These are phyloP conservation scores for Parachlorella kessleri DNA, from an alignment of 139 green algal species.

Conservation along the genomic window DNA sequence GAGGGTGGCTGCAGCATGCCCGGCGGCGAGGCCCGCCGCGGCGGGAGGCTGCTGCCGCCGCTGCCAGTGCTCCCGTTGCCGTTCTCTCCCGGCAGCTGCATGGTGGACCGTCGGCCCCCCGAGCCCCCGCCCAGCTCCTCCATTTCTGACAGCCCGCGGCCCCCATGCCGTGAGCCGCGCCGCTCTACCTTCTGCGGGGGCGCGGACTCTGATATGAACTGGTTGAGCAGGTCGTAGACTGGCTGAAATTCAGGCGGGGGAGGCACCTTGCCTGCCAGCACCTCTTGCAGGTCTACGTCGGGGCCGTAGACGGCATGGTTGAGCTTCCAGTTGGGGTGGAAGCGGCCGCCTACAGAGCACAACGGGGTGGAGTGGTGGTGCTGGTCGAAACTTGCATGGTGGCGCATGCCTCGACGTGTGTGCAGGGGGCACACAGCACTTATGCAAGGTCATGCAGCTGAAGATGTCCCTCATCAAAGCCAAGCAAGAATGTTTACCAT, in stretches of 20 bases:
- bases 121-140: no score
- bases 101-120: no score
- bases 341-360: conserved; percentile 1
- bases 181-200: background rate
- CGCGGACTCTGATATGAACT: background rate
- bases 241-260: conserved; percentile 27
- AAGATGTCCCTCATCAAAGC: background rate
- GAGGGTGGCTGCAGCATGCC: no score
- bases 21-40: no score
- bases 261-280: conserved; percentile 5
- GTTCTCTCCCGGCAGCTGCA: no score
- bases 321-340: background rate
- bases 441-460: background rate
- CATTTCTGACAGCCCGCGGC: background rate
- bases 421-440: background rate
- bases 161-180: background rate
- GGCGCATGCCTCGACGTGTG: background rate
- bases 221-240: conserved; percentile 20
- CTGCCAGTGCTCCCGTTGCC: no score
- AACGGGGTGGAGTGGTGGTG: background rate
- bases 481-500: background rate
- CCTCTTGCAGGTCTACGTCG: background rate
- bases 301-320: conserved; percentile 13
- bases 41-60: no score
- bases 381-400: background rate